A percentile compares a stretch with the other conserved stretches of the same genome.
phyloP scores from a whole-genome alignment of 2,329 filamentous ascomycete genomes.

The Cordyceps javanica region DNA sequence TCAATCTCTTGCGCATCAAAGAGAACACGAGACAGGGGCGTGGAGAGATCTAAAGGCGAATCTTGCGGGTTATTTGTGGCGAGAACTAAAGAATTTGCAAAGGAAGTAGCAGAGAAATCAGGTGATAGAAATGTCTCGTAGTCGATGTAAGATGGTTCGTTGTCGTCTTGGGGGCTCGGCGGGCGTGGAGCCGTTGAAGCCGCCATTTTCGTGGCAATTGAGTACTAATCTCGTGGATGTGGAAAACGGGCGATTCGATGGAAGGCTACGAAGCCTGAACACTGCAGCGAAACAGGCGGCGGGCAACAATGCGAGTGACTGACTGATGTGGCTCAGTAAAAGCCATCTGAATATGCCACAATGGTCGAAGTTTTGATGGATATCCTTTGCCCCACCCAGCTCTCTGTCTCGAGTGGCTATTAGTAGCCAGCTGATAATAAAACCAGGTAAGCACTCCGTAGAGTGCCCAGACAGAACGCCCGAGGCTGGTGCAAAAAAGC shows the following conservation, averaged over 20 bases:
- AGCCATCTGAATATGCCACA: neutral
- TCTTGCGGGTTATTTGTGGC: conserved; percentile 90
- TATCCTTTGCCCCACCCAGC: neutral
- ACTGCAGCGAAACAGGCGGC: neutral
- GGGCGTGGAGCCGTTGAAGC: neutral
- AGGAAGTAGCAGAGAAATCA: conserved; percentile 70
- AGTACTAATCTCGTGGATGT: neutral
- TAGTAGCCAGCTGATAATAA: neutral
- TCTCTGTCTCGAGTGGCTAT: neutral
- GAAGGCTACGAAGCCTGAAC: neutral
- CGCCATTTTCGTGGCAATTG: neutral
- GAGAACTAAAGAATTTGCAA: conserved; percentile 84
- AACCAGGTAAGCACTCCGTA: no score
- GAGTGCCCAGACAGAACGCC: neutral
- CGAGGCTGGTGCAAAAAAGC: neutral
- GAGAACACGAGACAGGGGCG: conserved; percentile 83
- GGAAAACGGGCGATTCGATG: neutral
- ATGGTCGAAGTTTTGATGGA: neutral
- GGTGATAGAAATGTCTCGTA: conserved; percentile 86
- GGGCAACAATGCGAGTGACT: neutral
- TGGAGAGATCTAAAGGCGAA: conserved; percentile 84
- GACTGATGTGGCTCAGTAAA: neutral
- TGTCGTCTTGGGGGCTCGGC: conserved; percentile 31
- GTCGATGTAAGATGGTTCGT: conserved; percentile 84
- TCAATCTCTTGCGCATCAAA: conserved; percentile 98